These are phyloP conservation scores for Salisapilia sapeloensis DNA, from an alignment of 352 stramenopile species.

Conservation along the genomic window DNA sequence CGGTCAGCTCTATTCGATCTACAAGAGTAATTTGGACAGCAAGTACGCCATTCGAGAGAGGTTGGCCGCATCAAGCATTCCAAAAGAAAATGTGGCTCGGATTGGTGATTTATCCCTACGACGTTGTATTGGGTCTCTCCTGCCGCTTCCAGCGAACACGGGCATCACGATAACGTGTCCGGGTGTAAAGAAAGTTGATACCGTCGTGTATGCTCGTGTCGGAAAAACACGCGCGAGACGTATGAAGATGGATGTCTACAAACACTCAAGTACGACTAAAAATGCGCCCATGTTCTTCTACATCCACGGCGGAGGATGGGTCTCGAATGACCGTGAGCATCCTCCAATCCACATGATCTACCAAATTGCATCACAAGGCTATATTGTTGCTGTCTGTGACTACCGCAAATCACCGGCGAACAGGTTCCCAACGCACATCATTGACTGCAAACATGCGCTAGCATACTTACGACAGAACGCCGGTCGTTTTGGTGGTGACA, in stretches of 20 bases:
- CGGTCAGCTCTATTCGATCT: slow-evolving; percentile 18
- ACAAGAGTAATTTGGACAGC: slow-evolving; percentile 19
- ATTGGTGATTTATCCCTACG: slow-evolving; percentile 23
- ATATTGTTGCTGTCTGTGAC: slow-evolving; percentile 52
- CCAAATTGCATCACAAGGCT: slow-evolving; percentile 30
- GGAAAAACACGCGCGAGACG: slow-evolving; percentile 25
- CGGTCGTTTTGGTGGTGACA: slow-evolving; percentile 15
- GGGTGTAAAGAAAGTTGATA: slow-evolving; percentile 18
- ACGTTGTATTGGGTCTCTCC: slow-evolving; percentile 28
- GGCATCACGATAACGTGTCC: slow-evolving; percentile 22
- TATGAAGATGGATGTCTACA: slow-evolving; percentile 53
- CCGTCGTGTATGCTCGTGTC: slow-evolving; percentile 30
- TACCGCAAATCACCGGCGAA: slow-evolving; percentile 44
- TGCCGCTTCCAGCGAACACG: slow-evolving; percentile 31
- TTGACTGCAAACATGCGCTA: slow-evolving; percentile 43
- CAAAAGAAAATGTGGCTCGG: slow-evolving; percentile 8
- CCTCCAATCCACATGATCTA: slow-evolving; percentile 30
- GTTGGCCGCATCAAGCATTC: slow-evolving; percentile 13
- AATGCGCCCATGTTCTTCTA: slow-evolving; percentile 51
- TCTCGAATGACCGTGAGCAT: slow-evolving; percentile 32
- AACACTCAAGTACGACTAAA: slow-evolving; percentile 11
- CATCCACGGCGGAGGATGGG: slow-evolving; percentile 46
- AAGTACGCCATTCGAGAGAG: slow-evolving; percentile 20
- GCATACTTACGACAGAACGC: slow-evolving; percentile 27
- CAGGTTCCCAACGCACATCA: slow-evolving; percentile 36